A percentile compares a stretch with the other conserved stretches of the same genome.
These are phyloP conservation scores for Coccomyxa subellipsoidea DNA, from an alignment of 163 green algal species.

Conservation along the genomic window DNA sequence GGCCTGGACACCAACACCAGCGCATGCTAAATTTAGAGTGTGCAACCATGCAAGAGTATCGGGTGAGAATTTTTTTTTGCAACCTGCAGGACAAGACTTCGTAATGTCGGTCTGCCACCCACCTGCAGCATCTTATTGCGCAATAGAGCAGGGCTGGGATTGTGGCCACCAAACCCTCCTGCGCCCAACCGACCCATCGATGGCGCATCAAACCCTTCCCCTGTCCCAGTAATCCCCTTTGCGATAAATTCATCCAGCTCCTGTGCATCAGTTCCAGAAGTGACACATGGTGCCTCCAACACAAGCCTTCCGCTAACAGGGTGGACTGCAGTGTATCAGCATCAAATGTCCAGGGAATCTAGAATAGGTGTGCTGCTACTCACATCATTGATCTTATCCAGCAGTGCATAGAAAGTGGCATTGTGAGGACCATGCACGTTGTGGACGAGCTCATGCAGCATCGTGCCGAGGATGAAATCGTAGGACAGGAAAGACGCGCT, in stretches of 20 bases:
- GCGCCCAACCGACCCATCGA: conserved; percentile 58
- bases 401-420: conserved; percentile 73
- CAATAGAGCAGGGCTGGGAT: conserved; percentile 35
- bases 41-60: too few relatives aligned
- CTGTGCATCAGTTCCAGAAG: conserved; percentile 12
- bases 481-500: conserved; percentile 63
- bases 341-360: too few relatives aligned
- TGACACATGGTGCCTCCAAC: too few relatives aligned
- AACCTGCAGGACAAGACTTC: too few relatives aligned
- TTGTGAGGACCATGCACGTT: conserved; percentile 44
- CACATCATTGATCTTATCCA: conserved; percentile 71
- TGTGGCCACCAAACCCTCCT: conserved; percentile 54
- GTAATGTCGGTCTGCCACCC: neutral
- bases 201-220: conserved; percentile 69
- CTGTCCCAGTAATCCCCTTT: conserved; percentile 67
- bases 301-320: too few relatives aligned
- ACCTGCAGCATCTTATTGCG: conserved; percentile 13
- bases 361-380: too few relatives aligned
- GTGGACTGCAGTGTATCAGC: too few relatives aligned
- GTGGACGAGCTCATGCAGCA: conserved; percentile 86
- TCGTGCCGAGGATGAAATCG: conserved; percentile 78
- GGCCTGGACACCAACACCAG: neutral
- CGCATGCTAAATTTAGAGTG: neutral
- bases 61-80: neutral
- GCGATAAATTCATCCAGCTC: conserved; percentile 85